Base-by-base conservation (phyloP, 305 asterid species). In the Petunia hybrid region DNA sequence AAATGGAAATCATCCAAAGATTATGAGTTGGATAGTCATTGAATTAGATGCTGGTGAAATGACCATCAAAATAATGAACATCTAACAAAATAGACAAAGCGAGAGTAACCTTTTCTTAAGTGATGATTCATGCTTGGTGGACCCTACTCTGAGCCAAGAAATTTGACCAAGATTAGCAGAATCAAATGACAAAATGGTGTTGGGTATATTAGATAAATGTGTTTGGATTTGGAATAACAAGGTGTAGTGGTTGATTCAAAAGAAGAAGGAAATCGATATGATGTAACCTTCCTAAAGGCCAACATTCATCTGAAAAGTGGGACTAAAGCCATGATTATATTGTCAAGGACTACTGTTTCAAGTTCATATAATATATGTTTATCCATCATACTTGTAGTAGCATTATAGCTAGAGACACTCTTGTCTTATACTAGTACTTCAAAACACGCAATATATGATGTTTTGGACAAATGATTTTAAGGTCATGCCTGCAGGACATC, bases 191-290 rank as follows among this genome's bases (percentile, higher is more conserved):
- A 9, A 71, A 71, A 71, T 35, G 6, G 3, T 12, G 6, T 22
- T 5, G 43, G 6, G 31, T 70, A 43, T 16, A 35, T 22, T 4
- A 0, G 2, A 48, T 12, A 70, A 5, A 43, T n/a, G 5, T 14
- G 4, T 5, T 5, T 71, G 43, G 6, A 31, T 73, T 0, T 48
- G 3, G 39, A 6, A 35, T 35, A 53, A 51, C 14, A 73, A 6
- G 14, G 1, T 36, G 14, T 73, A 73, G 78, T 73, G 78, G 78
- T 73, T 6, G 35, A 73, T 73, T 73, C 48, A 73, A 73, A 73
- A 73, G 78, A 8, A 70, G 8, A 22, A 51, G 14, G 46, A 13
- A 73, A 8, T 4, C 51, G 63, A 73, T 46, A 73, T 73, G 46
- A 51, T 73, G 63, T 73, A 36, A 14, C 78, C 46, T 36, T 73